Conservation (phyloP, 306 rosid genomes). For the Trifolium pratense region DNA sequence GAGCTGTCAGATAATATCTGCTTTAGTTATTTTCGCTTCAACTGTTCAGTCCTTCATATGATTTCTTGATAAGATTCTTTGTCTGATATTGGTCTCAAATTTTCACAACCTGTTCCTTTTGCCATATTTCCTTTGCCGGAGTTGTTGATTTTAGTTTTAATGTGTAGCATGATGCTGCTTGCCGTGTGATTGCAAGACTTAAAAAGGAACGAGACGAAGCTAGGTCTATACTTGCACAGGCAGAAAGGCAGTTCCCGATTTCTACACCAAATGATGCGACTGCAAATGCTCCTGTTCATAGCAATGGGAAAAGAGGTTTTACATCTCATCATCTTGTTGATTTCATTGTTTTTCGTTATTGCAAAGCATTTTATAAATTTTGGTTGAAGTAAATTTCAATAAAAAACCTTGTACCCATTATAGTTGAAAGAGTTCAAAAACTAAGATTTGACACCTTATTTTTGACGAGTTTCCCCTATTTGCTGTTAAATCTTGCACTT, state of each 20-base stretch:
- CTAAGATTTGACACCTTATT: constrained; percentile 4
- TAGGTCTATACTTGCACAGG: constrained; percentile 82
- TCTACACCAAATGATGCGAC: constrained; percentile 52
- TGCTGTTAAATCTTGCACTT: neutral
- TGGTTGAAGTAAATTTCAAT: neutral
- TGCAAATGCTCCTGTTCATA: constrained; percentile 60
- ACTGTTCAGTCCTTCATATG: neutral
- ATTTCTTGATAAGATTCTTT: neutral
- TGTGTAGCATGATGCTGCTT: constrained; percentile 96
- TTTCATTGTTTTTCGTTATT: neutral
- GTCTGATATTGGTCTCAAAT: constrained; percentile 3
- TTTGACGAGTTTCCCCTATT: neutral
- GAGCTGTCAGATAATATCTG: neutral
- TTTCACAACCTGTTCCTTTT: neutral
- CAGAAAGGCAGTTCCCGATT: constrained; percentile 72
- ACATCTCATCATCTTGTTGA: constrained; percentile 17
- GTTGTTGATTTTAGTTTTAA: constrained; percentile 36
- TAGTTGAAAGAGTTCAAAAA: neutral
- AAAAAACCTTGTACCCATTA: neutral
- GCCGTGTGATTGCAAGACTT: constrained; percentile 94
- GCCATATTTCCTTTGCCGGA: neutral
- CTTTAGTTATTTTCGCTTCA: neutral
- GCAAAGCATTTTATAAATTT: neutral
- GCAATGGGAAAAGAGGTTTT: constrained; percentile 90
- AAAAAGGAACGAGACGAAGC: constrained; percentile 93